A percentile compares a stretch with the other conserved stretches of the same genome.
phyloP scores from a whole-genome alignment of 1,284 basidiomycete species.

The Butyriboletus regius region DNA sequence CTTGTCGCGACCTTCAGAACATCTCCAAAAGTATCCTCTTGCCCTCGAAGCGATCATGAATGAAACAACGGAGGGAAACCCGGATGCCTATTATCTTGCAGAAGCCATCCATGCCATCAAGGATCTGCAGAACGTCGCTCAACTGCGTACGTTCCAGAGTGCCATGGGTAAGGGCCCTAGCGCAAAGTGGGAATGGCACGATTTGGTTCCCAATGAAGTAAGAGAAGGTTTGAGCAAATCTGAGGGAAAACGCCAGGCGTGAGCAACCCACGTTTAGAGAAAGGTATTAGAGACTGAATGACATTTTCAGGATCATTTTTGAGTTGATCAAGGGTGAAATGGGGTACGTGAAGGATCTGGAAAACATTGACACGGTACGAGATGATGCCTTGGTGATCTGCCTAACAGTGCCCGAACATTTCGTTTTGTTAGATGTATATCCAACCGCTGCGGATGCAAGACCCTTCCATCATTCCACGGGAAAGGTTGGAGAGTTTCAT shows the following conservation, averaged over 20 bases:
- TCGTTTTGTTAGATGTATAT: slow-evolving; percentile 58
- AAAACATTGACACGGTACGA: slow-evolving; percentile 62
- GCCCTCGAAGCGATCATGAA: slow-evolving; percentile 80
- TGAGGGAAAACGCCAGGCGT: slow-evolving; percentile 84
- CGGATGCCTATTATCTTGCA: slow-evolving; percentile 70
- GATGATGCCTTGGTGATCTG: not conserved
- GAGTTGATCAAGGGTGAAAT: slow-evolving; percentile 95
- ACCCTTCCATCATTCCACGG: slow-evolving; percentile 70
- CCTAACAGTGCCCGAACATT: slow-evolving; percentile 7
- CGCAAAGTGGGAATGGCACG: slow-evolving; percentile 79
- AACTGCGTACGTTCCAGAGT: slow-evolving; percentile 78
- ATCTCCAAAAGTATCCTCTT: slow-evolving; percentile 84
- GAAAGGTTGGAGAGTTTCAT: slow-evolving; percentile 75
- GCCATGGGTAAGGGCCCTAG: slow-evolving; percentile 73
- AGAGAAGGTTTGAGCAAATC: slow-evolving; percentile 61
- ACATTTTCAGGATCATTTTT: slow-evolving; percentile 67
- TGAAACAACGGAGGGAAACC: slow-evolving; percentile 69
- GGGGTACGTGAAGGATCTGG: slow-evolving; percentile 88
- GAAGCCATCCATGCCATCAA: slow-evolving; percentile 74
- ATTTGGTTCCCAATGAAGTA: slow-evolving; percentile 69
- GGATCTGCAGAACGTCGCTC: slow-evolving; percentile 67
- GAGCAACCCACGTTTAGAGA: slow-evolving; percentile 32
- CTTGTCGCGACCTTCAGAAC: slow-evolving; percentile 78
- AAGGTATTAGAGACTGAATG: not conserved
- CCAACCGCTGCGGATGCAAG: slow-evolving; percentile 62